Conservation (phyloP, 2,329 filamentous ascomycete species). For the Phialophora macrospora region DNA sequence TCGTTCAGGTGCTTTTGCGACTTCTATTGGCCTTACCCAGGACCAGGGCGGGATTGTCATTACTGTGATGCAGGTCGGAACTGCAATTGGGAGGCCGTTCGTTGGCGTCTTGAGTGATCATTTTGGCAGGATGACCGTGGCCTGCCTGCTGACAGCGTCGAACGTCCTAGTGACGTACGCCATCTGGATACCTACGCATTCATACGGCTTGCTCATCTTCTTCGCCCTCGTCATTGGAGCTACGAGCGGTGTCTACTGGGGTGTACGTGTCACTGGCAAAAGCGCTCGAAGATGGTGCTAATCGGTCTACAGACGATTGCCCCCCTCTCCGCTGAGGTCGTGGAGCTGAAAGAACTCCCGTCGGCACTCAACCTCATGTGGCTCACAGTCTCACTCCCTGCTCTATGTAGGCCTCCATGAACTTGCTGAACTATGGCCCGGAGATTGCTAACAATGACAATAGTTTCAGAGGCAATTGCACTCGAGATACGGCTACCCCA, state of each 20-base stretch:
- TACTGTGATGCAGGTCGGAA: conserved; percentile 55
- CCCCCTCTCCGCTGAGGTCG: conserved; percentile 41
- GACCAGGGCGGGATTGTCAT: conserved; percentile 49
- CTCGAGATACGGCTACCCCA: conserved; percentile 54
- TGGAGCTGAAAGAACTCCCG: conserved; percentile 39
- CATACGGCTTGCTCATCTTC: conserved; percentile 51
- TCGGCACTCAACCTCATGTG: conserved; percentile 41
- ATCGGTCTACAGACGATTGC: conserved; percentile 39
- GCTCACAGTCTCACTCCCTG: conserved; percentile 46
- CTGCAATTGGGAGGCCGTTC: conserved; percentile 53
- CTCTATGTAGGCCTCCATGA: conserved; percentile 48
- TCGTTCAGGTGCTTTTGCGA: conserved; percentile 47
- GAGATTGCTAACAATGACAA: background rate
- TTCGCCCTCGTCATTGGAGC: conserved; percentile 53
- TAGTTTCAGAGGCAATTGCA: conserved; percentile 59
- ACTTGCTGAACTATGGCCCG: background rate
- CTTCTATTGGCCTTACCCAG: conserved; percentile 49
- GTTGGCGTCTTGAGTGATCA: conserved; percentile 54
- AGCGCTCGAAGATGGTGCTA: conserved; percentile 8
- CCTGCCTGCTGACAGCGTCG: conserved; percentile 48
- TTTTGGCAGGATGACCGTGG: conserved; percentile 51
- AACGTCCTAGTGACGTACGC: conserved; percentile 49
- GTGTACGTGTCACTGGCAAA: conserved; percentile 20
- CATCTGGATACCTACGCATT: conserved; percentile 54
- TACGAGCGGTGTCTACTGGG: conserved; percentile 57